Percentiles rank a stretch among this genome's conserved stretches.
Conservation (phyloP, 2,329 filamentous ascomycete genomes). For the Aspergillus caelatus region DNA sequence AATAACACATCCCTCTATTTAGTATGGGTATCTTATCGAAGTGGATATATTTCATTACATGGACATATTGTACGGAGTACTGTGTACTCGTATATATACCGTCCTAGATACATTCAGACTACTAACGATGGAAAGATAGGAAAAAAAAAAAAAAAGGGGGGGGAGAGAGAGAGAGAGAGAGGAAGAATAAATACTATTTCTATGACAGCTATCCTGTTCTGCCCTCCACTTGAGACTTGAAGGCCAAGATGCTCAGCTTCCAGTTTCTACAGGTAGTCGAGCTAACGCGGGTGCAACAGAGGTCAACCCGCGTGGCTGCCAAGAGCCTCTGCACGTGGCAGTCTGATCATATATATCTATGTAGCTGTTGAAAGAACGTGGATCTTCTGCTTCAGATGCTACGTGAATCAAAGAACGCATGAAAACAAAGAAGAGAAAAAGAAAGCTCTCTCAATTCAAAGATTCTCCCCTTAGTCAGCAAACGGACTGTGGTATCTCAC, state of each 20-base stretch:
- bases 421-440: no score
- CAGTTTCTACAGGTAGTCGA: background rate
- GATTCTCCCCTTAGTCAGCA: no score
- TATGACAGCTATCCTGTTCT: background rate
- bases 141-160: no score
- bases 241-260: background rate
- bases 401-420: background rate
- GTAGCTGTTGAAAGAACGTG: background rate
- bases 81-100: no score
- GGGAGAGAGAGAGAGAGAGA: no score
- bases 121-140: no score
- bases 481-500: background rate
- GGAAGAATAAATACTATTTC: no score
- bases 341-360: background rate
- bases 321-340: slow-evolving; percentile 1
- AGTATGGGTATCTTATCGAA: no score
- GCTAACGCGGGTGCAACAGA: background rate
- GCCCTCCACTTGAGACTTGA: background rate
- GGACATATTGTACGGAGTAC: no score
- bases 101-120: no score
- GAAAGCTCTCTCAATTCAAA: background rate
- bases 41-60: no score
- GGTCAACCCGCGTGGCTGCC: background rate
- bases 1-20: no score
- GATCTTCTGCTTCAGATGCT: background rate